Percentiles rank a stretch among this genome's conserved stretches.
Evolutionary conservation across 2,329 filamentous ascomycete species (phyloP).

Genomic region (Parascedosporium putredinis): DNA sequence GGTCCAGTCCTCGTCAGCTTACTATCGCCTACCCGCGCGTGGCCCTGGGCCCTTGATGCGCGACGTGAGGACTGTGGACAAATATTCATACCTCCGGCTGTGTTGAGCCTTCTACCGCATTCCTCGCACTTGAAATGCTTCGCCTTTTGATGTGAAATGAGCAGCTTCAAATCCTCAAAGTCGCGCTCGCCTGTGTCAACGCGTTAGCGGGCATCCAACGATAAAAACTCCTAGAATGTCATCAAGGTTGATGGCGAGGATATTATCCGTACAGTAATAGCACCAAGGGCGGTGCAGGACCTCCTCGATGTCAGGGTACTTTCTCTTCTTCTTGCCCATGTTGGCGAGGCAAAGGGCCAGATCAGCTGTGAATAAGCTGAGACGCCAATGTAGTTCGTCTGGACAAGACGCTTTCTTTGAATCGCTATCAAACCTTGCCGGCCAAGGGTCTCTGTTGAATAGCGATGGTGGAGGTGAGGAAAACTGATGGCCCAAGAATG

Average conservation of each 20-base stretch:
- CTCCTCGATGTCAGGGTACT: constrained; percentile 78
- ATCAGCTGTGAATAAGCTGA: too few species aligned
- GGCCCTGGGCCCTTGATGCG: too few species aligned
- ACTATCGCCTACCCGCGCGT: too few species aligned
- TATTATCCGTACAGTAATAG: constrained; percentile 66
- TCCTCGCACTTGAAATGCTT: constrained; percentile 98
- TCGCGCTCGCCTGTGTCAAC: constrained; percentile 63
- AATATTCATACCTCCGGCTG: constrained; percentile 76
- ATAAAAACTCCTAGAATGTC: background rate
- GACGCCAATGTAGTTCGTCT: too few species aligned
- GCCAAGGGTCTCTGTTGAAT: too few species aligned
- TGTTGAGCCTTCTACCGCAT: constrained; percentile 82
- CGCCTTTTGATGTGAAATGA: constrained; percentile 96
- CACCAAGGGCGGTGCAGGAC: constrained; percentile 85
- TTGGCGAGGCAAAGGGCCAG: background rate
- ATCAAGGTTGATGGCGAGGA: background rate
- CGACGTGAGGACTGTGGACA: too few species aligned
- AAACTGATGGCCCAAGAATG: background rate
- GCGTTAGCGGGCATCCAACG: background rate
- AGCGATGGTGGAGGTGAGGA: background rate
- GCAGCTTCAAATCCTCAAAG: constrained; percentile 93
- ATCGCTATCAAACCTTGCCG: too few species aligned
- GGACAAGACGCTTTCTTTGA: too few species aligned
- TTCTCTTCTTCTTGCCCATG: constrained; percentile 88
- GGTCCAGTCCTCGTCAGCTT: background rate